Evolutionary conservation across 768 basidiomycete species (phyloP), one percentile per base, ranked within the genome.

Genomic region (Sarcomyxa edulis): DNA sequence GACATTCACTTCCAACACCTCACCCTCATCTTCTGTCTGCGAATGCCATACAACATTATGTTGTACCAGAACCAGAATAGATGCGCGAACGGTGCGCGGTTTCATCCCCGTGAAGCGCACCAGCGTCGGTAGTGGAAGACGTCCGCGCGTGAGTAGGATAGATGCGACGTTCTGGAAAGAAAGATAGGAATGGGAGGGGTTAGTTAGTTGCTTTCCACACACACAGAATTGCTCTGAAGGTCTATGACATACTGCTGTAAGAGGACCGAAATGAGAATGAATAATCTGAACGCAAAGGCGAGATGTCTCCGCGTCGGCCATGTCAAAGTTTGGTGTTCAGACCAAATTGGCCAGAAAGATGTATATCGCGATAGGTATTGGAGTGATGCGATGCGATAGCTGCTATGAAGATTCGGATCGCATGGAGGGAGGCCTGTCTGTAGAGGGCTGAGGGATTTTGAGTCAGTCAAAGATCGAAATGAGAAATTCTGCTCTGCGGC

Each of bases 21-120:
- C 85, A 5, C 75, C 78, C 28, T 79, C 82, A n/a, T 80, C 78
- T 7, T 81, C 80, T 5, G 72, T 72, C 26, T 73, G 72, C 7
- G 82, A 75, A 53, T 92, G 88, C 87, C 91, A 93, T 30, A 94
- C 68, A 30, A 96, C 60, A 59, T 96, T 93, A 55, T 97, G 94
- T 55, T 97, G 94, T 12, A 94, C 71, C 37, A 97, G 74, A 31
- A 84, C 74, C 31, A 96, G 65, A 14, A 94, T 63, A 14, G 78
- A 72, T 19, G 81, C 79, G 37, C 84, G 78, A 10, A 83, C 73
- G 1, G 71, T 78, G 18, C 81, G 77, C 7, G 79, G 72, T 50
- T 78, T 84, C 19, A 90, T 59, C 20, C 64, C 68, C 1, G 90
- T 77, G 52, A 79, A 79, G 22, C 84, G 81, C 23, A 81, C 66